Base-by-base conservation (phyloP, 1,139 yeast species). In the Keqinozyma sinolaborantium region DNA sequence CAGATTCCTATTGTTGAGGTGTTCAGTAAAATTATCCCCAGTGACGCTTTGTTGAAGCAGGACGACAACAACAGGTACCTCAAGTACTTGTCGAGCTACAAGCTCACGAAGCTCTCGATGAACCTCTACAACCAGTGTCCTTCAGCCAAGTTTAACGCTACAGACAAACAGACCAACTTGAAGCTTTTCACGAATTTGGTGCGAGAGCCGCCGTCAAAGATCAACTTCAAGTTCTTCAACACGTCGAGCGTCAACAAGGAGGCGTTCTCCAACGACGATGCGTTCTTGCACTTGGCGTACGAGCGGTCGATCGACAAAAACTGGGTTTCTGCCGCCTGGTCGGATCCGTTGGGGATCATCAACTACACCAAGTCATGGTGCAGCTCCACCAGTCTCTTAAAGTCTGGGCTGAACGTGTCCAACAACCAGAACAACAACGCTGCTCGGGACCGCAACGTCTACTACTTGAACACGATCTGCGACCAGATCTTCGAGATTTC, bases 321-420 rank as follows among this genome's bases (percentile, higher is more conserved):
- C 36, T 90, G 97, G 96, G 68, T 87, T 30, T 77, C 82, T 16
- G 95, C 87, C 0, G 83, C 95, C 0, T 87, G 97, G 95, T 72
- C 95, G 0, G 96, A 90, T 50, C 92, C 92, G 31, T 70, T 73
- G 48, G 96, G 96, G 0, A 65, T 66, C 7, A 69, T 77, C 5
- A 75, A 81, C 6, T 69, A 69, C 35, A 73, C 81, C 1, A 83
- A 79, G 43, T 74, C 90, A 1, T 83, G 90, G 90, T 67, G 79
- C 47, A 53, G 74, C 4, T 31, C 43, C n/a, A 20, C 36, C 4
- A 34, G 33, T 12, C 16, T 14, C 10, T 14, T 24, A 10, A 18
- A 14, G 8, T 16, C 16, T 6, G 32, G 28, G 12, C n/a, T 25
- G 7, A 34, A 31, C 14, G 10, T 12, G 5, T 10, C 16, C 7